Evolutionary conservation across 2,329 filamentous ascomycete genomes (phyloP).

Genomic region (Calonectria multiphialidica): DNA sequence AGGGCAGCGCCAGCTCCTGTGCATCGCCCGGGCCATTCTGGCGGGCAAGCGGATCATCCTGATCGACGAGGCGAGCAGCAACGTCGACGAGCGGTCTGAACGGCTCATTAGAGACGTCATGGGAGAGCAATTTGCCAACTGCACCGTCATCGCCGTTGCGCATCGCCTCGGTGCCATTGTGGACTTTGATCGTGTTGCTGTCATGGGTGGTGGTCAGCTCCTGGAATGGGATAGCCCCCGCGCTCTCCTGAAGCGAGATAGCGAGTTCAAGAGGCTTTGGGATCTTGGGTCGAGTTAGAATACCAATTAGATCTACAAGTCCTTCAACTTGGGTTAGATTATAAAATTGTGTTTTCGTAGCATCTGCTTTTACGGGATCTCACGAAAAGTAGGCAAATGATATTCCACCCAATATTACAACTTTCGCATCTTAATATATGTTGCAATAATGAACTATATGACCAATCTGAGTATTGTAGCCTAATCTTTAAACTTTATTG

Average conservation of each 20-base stretch:
- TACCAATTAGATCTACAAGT: too few relatives aligned
- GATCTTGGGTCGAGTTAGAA: not conserved
- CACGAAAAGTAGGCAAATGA: too few relatives aligned
- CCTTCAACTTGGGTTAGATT: too few relatives aligned
- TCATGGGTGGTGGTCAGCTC: slow-evolving; percentile 22
- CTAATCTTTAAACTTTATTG: too few relatives aligned
- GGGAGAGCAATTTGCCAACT: slow-evolving; percentile 47
- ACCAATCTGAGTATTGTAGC: too few relatives aligned
- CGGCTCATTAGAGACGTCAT: slow-evolving; percentile 49
- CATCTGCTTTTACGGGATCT: too few relatives aligned
- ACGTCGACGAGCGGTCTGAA: slow-evolving; percentile 51
- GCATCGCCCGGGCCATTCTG: slow-evolving; percentile 52
- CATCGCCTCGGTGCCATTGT: slow-evolving; percentile 42
- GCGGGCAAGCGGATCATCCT: slow-evolving; percentile 50
- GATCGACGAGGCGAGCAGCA: slow-evolving; percentile 53
- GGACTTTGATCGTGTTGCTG: slow-evolving; percentile 26
- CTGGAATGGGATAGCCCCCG: slow-evolving; percentile 29
- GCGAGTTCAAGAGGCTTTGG: slow-evolving; percentile 27
- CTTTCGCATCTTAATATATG: too few relatives aligned
- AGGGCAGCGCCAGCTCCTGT: slow-evolving; percentile 61
- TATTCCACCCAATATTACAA: too few relatives aligned
- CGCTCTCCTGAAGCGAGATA: slow-evolving; percentile 20
- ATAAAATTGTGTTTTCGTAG: too few relatives aligned
- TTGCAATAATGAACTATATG: too few relatives aligned
- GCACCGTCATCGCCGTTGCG: slow-evolving; percentile 64